Percentiles rank a stretch among this genome's conserved stretches.
Evolutionary conservation across 2,329 filamentous ascomycete species (phyloP).

Genomic region (Epichloe sp.): DNA sequence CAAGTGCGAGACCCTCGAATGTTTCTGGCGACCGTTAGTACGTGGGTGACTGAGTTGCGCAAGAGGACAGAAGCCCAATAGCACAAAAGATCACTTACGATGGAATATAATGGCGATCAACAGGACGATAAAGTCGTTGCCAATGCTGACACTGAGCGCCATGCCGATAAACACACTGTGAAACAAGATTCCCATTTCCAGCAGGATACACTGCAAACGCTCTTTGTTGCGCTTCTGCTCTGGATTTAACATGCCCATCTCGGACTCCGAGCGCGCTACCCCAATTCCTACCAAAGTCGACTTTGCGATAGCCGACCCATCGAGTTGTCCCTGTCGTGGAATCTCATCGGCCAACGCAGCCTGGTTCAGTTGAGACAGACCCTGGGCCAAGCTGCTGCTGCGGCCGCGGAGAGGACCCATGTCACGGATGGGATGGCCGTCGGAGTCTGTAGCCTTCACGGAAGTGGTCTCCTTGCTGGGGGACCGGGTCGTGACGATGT

Average conservation of each 20-base stretch:
- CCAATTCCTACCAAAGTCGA: not conserved
- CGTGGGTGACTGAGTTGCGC: not conserved
- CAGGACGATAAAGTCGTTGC: slow-evolving; percentile 64
- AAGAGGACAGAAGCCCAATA: not conserved
- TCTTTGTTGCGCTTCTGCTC: slow-evolving; percentile 50
- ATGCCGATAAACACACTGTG: slow-evolving; percentile 69
- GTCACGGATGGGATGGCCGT: slow-evolving; percentile 15
- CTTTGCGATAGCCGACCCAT: not conserved
- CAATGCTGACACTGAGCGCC: slow-evolving; percentile 66
- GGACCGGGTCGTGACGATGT: not conserved
- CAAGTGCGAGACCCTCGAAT: slow-evolving; percentile 47
- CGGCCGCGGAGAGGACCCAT: slow-evolving; percentile 22
- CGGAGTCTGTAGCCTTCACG: not conserved
- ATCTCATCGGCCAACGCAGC: slow-evolving; percentile 3
- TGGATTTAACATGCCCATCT: slow-evolving; percentile 19
- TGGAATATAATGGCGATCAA: slow-evolving; percentile 70
- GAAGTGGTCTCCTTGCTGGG: not conserved
- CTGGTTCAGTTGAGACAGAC: slow-evolving; percentile 17
- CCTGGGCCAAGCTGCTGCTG: slow-evolving; percentile 20
- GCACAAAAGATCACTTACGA: slow-evolving; percentile 17
- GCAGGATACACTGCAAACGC: slow-evolving; percentile 61
- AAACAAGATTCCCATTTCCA: slow-evolving; percentile 59
- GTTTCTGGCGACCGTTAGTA: slow-evolving; percentile 16
- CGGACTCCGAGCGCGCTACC: not conserved
- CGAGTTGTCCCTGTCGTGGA: not conserved